A percentile compares a stretch with the other conserved stretches of the same genome.
Evolutionary conservation across 169 alveolate genomes (phyloP).

Genomic region (Eimeria necatrix): DNA sequence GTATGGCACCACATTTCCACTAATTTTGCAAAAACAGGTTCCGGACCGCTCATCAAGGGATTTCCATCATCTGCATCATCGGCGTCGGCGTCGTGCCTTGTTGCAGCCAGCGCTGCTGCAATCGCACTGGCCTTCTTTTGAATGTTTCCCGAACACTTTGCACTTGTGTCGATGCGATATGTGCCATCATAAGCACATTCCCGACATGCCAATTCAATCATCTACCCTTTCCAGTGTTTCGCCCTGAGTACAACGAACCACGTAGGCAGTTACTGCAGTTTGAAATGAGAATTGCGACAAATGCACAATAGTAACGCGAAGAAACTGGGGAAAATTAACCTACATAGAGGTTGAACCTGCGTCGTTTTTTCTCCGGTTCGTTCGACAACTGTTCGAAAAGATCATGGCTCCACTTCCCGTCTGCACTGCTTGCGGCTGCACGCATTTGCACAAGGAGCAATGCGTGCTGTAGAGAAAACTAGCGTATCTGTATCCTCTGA

Average conservation of each 20-base stretch:
- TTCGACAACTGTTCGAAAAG: constrained; percentile 78
- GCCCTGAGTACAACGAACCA: constrained; percentile 35
- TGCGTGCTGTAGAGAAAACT: background rate
- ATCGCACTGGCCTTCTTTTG: constrained; percentile 66
- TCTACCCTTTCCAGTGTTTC: constrained; percentile 73
- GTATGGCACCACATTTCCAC: background rate
- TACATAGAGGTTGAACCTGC: constrained; percentile 77
- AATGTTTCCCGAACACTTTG: constrained; percentile 52
- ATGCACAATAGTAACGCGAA: too few relatives aligned
- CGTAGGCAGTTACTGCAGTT: background rate
- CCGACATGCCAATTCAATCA: constrained; percentile 57
- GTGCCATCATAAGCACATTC: constrained; percentile 65
- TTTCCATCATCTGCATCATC: constrained; percentile 56
- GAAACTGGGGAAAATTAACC: background rate
- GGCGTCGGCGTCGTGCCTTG: constrained; percentile 71
- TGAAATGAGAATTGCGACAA: background rate
- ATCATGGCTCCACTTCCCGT: constrained; percentile 82
- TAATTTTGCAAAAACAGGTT: constrained; percentile 14
- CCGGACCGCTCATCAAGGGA: constrained; percentile 77
- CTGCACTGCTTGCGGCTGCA: constrained; percentile 66
- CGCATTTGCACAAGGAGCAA: background rate
- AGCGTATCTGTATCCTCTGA: background rate
- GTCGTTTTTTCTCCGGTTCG: constrained; percentile 80
- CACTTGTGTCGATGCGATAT: constrained; percentile 60
- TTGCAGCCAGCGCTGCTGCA: constrained; percentile 80